Base-by-base conservation (phyloP, 345 rosid species). In the Geranium brycei region DNA sequence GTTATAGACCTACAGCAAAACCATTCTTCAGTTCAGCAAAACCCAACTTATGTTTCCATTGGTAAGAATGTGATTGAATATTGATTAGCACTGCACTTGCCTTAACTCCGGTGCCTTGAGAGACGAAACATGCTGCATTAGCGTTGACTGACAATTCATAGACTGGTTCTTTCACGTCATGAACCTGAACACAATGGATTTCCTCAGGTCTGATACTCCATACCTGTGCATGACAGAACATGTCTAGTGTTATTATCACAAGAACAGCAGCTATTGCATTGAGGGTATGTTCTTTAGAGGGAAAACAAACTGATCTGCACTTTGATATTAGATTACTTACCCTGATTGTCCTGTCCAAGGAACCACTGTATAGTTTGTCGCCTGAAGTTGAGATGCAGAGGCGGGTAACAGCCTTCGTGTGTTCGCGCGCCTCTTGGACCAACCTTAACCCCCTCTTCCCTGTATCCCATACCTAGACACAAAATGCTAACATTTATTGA, bases 341-440 rank as follows among this genome's bases (percentile, higher is more conserved):
- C 70, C 87, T 74, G 57, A 83, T 82, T 0, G 88, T 82, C 71
- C 79, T 86, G 75, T 86, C 91, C 41, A 82, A 64, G 28, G 91
- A 86, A 59, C 88, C 83, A 31, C 85, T 83, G 68, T 86, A 83
- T 4, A 86, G 57, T 76, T 76, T 82, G 75, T 80, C 82, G 3
- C 83, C 80, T 0, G 80, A 73, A 66, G 85, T 55, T 58, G 86
- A 64, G 68, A 75, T 64, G 59, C 68, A 77, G 40, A 83, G 81
- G 76, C 88, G 76, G 2, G 87, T 80, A 41, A 83, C 85, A 17
- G 87, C 88, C 51, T 77, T 86, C n/a, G 73, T 57, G 51, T 83
- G 88, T 47, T 82, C 88, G 0, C 71, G 82, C 38, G 69, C 84
- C 75, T 83, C 84, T 70, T 82, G 83, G 58, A 77, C 74, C 62